Percentiles rank a stretch among this genome's conserved stretches.
Evolutionary conservation across 2,329 filamentous ascomycete genomes (phyloP).

Genomic region (Colletotrichum horii): DNA sequence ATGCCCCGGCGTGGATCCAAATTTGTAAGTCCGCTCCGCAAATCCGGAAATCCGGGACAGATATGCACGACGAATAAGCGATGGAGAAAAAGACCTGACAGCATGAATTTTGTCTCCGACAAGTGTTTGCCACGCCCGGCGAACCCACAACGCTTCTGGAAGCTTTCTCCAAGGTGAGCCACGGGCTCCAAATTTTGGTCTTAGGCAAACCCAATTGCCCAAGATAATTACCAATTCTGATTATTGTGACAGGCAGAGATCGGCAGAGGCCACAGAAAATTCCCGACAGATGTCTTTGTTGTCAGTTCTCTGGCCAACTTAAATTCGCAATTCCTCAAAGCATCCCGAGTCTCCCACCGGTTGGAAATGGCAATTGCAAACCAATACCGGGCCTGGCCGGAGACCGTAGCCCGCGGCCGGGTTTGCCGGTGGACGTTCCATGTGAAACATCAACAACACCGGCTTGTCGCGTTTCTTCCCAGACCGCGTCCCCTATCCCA

Average conservation of each 20-base stretch:
- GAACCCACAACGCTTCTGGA: not conserved
- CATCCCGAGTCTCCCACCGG: not conserved
- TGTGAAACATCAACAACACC: not conserved
- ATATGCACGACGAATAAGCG: not conserved
- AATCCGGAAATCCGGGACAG: not conserved
- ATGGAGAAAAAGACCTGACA: not conserved
- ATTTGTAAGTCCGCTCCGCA: not conserved
- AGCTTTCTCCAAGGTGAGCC: not conserved
- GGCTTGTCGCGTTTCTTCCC: not conserved
- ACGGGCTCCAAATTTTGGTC: not conserved
- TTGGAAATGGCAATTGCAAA: not conserved
- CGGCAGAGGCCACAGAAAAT: accelerated
- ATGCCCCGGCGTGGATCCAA: not conserved
- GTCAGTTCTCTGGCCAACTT: not conserved
- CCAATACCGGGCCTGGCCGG: not conserved
- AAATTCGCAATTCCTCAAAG: not conserved
- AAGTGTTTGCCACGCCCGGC: not conserved
- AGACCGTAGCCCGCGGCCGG: not conserved
- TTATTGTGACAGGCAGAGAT: not conserved
- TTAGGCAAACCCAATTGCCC: not conserved
- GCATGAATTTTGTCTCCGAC: not conserved
- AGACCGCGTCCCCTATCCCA: not conserved
- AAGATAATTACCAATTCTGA: not conserved
- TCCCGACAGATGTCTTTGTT: not conserved
- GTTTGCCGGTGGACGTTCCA: not conserved